Percentiles rank a stretch among this genome's conserved stretches.
These are phyloP conservation scores for Phytophthora aleatoria DNA, from an alignment of 352 stramenopile genomes.

Conservation along the genomic window DNA sequence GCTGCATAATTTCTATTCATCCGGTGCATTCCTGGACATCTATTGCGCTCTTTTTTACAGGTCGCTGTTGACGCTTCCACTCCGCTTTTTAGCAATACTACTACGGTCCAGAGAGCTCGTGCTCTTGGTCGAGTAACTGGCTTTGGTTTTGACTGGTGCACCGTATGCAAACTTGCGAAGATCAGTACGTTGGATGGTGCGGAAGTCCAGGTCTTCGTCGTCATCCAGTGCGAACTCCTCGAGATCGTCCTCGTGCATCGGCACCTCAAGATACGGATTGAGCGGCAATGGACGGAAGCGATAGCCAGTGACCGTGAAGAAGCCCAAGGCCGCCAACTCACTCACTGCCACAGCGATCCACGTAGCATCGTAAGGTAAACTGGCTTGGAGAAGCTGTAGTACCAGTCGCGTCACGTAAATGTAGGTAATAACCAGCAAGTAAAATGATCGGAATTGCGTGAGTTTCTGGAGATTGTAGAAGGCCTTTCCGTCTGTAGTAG, in stretches of 20 bases:
- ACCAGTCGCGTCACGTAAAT: slow-evolving; percentile 98
- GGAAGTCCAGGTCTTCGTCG: slow-evolving; percentile 53
- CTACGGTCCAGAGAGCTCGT: slow-evolving; percentile 4
- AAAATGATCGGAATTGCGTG: slow-evolving; percentile 97
- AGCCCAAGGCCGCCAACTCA: slow-evolving; percentile 89
- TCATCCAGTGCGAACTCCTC: slow-evolving; percentile 76
- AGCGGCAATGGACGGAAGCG: slow-evolving; percentile 91
- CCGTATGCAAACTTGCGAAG: slow-evolving; percentile 40
- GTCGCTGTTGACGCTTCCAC: slow-evolving; percentile 33
- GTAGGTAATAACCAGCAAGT: slow-evolving; percentile 96
- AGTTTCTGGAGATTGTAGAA: slow-evolving; percentile 92
- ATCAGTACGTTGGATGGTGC: slow-evolving; percentile 38
- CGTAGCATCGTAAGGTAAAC: slow-evolving; percentile 91
- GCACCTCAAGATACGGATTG: slow-evolving; percentile 93
- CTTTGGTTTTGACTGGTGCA: slow-evolving; percentile 28
- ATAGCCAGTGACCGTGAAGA: slow-evolving; percentile 92
- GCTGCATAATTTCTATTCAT: slow-evolving; percentile 25
- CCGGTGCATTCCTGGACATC: slow-evolving; percentile 1
- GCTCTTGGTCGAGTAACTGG: slow-evolving; percentile 16
- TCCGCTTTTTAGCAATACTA: slow-evolving; percentile 32
- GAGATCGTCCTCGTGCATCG: slow-evolving; percentile 72
- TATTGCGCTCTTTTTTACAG: slow-evolving; percentile 26
- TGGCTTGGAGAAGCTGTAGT: slow-evolving; percentile 92
- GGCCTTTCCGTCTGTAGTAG: slow-evolving; percentile 90
- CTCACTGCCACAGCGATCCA: slow-evolving; percentile 64